Conservation (phyloP, 768 basidiomycete species). For the Pleurotus citrinopileatus region DNA sequence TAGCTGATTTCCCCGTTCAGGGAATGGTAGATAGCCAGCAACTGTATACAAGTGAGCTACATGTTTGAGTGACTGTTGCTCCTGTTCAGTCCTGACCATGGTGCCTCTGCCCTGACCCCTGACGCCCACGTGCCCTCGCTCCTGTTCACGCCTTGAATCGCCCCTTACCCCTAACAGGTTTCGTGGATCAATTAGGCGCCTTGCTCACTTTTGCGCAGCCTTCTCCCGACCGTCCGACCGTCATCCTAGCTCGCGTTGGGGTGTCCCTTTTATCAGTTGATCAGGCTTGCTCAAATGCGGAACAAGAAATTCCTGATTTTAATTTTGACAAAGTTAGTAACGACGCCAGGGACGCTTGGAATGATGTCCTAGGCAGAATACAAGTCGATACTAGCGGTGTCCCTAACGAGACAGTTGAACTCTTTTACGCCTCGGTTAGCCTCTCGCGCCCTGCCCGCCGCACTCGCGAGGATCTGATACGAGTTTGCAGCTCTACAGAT, state of each 20-base stretch:
- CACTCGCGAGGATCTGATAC: neutral
- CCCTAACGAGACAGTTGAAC: constrained; percentile 41
- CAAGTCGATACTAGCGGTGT: constrained; percentile 50
- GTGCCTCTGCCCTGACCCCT: neutral
- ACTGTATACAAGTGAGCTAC: constrained; percentile 42
- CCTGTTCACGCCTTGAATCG: too few relatives aligned
- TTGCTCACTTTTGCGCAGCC: constrained; percentile 48
- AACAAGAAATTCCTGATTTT: constrained; percentile 56
- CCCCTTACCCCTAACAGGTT: constrained; percentile 29
- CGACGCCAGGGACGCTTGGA: constrained; percentile 48
- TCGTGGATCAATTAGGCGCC: constrained; percentile 49
- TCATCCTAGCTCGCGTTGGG: constrained; percentile 60
- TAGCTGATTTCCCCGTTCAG: constrained; percentile 44
- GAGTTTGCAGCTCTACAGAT: constrained; percentile 46
- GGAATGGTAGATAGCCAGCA: constrained; percentile 44
- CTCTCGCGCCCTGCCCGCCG: neutral
- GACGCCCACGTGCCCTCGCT: neutral
- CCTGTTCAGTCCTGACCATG: neutral
- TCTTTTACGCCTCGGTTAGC: constrained; percentile 60
- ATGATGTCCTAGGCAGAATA: constrained; percentile 52
- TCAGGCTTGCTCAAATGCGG: constrained; percentile 61
- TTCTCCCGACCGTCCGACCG: constrained; percentile 30
- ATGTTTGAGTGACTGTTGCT: neutral
- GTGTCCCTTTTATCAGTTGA: constrained; percentile 59
- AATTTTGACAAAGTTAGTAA: constrained; percentile 49